These are phyloP conservation scores for Botrytis medusae DNA, from an alignment of 2,329 filamentous ascomycete species.

Conservation along the genomic window DNA sequence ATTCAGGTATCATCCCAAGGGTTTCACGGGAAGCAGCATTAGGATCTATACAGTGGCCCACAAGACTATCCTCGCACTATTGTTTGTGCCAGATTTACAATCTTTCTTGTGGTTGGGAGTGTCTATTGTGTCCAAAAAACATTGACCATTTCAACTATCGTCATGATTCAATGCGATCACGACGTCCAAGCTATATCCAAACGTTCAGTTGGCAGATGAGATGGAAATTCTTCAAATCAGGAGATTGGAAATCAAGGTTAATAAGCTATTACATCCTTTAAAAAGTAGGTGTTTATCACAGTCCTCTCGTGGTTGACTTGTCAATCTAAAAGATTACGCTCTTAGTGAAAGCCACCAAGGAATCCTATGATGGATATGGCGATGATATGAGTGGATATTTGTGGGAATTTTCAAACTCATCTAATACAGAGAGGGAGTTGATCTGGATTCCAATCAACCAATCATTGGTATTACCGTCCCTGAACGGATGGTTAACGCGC, in stretches of 20 bases:
- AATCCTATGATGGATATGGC: background rate
- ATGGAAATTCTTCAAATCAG: background rate
- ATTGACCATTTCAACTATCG: background rate
- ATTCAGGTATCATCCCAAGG: background rate
- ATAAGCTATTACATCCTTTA: no score
- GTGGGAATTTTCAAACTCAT: background rate
- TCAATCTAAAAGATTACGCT: background rate
- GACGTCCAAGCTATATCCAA: background rate
- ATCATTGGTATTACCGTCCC: background rate
- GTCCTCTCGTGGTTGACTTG: background rate
- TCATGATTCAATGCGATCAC: background rate
- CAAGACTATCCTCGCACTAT: no score
- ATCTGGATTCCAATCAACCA: background rate
- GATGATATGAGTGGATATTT: background rate
- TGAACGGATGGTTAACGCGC: background rate
- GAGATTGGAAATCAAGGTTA: background rate
- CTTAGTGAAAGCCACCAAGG: background rate
- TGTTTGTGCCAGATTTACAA: no score
- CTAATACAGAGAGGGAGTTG: no score
- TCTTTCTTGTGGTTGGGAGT: no score
- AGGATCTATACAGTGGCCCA: background rate
- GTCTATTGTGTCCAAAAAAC: background rate
- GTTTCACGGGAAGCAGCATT: background rate
- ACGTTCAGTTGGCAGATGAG: background rate
- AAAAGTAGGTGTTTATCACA: background rate